phyloP scores from a whole-genome alignment of 371 early-diverging fungal genomes.

The Mortierella sp. region DNA sequence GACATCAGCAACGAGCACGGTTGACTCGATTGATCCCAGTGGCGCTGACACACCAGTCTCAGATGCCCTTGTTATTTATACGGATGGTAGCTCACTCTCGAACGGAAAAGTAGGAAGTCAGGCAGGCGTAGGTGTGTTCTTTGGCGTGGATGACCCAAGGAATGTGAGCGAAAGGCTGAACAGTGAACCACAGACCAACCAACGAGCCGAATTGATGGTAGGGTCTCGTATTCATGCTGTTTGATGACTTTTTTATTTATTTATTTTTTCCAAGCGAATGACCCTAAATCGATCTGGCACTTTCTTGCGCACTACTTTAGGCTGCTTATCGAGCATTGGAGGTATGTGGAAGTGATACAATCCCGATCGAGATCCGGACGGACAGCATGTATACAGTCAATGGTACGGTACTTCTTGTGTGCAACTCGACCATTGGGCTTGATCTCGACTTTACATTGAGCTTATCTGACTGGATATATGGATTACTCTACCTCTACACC shows the following conservation, averaged over 20 bases:
- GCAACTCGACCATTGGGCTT: neutral
- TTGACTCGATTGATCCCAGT: conserved; percentile 12
- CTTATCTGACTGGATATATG: neutral
- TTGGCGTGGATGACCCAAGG: conserved; percentile 76
- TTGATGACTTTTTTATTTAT: no score
- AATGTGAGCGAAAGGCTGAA: conserved; percentile 76
- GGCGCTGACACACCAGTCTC: conserved; percentile 22
- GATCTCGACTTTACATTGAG: neutral
- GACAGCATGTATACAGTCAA: conserved; percentile 79
- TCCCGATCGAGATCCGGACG: conserved; percentile 65
- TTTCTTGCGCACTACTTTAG: conserved; percentile 33
- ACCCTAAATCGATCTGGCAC: no score
- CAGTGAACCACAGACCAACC: conserved; percentile 80
- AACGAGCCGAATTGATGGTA: conserved; percentile 85
- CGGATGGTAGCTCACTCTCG: conserved; percentile 79
- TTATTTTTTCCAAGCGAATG: neutral
- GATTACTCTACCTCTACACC: neutral
- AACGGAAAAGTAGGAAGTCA: conserved; percentile 72
- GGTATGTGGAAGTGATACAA: conserved; percentile 41
- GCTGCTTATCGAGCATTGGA: conserved; percentile 79
- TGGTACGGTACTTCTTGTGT: conserved; percentile 42
- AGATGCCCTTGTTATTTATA: conserved; percentile 66
- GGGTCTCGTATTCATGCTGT: neutral
- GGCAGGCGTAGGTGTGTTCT: conserved; percentile 90
- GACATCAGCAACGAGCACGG: conserved; percentile 1